These are phyloP conservation scores for Mentha longifolia DNA, from an alignment of 257 asterid species.

Conservation along the genomic window DNA sequence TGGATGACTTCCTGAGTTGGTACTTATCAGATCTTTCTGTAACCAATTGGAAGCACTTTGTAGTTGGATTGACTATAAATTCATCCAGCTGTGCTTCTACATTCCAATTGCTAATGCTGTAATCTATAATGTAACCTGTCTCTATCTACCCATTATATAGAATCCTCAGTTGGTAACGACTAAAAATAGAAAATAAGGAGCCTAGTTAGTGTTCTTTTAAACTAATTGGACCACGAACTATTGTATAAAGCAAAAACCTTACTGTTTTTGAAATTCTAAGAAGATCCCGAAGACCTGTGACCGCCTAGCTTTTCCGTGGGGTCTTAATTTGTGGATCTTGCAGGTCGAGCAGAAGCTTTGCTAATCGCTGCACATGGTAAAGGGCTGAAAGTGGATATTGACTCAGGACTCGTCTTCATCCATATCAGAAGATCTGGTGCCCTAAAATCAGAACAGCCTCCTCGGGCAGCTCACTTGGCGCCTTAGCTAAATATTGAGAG, in stretches of 20 bases:
- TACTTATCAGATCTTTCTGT: not conserved
- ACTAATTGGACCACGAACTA: not conserved
- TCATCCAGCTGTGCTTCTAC: no score
- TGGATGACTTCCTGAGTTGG: not conserved
- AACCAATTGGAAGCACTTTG: not conserved
- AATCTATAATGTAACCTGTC: not conserved
- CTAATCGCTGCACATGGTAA: conserved; percentile 88
- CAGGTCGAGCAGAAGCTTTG: conserved; percentile 94
- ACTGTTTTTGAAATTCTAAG: no score
- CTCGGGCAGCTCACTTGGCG: conserved; percentile 14
- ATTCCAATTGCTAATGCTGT: not conserved
- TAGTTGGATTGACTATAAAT: not conserved
- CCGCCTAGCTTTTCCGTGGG: not conserved
- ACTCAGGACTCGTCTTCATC: conserved; percentile 37
- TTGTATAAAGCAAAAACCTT: not conserved
- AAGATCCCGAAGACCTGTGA: not conserved
- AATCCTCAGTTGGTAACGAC: not conserved
- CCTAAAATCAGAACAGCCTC: conserved; percentile 27
- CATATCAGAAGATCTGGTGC: conserved; percentile 34
- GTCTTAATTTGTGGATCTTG: conserved; percentile 25
- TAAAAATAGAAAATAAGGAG: conserved; percentile 5
- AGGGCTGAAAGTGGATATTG: conserved; percentile 50
- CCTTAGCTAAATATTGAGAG: conserved; percentile 14
- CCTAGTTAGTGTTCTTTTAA: conserved; percentile 10
- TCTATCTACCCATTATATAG: not conserved